phyloP scores from a whole-genome alignment of 768 basidiomycete genomes.

The Clathrus columnatus region DNA sequence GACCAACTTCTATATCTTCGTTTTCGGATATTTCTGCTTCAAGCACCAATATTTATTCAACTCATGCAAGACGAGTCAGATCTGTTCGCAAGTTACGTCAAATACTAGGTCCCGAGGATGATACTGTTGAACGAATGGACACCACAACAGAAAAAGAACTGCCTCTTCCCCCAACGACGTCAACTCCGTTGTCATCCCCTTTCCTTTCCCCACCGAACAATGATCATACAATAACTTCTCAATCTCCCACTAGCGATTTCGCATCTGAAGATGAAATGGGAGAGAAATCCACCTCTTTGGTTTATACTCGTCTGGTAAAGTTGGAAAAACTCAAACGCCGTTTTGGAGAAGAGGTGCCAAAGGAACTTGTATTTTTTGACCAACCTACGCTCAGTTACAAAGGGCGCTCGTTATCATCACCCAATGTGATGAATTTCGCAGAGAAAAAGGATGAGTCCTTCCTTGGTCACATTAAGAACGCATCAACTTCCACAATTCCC shows the following conservation, averaged over 20 bases:
- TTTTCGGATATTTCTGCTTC: background rate
- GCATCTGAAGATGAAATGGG: background rate
- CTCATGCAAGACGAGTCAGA: background rate
- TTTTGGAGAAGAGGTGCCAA: background rate
- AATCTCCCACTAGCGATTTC: background rate
- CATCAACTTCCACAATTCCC: background rate
- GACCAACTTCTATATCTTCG: background rate
- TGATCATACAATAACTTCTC: background rate
- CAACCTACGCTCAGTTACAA: background rate
- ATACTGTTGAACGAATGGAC: background rate
- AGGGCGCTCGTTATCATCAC: background rate
- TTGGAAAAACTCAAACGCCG: background rate
- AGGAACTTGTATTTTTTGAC: background rate
- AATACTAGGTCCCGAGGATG: background rate
- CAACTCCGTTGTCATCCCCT: background rate
- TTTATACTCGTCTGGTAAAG: background rate
- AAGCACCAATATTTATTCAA: background rate
- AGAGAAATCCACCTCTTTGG: background rate
- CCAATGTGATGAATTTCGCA: background rate
- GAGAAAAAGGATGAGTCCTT: background rate
- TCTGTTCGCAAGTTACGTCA: background rate
- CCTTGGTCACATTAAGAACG: background rate
- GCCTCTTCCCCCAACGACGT: background rate
- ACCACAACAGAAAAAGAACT: background rate
- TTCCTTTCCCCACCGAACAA: background rate